These are phyloP conservation scores for Gynostemma pentaphyllum DNA, from an alignment of 306 rosid genomes.

Conservation along the genomic window DNA sequence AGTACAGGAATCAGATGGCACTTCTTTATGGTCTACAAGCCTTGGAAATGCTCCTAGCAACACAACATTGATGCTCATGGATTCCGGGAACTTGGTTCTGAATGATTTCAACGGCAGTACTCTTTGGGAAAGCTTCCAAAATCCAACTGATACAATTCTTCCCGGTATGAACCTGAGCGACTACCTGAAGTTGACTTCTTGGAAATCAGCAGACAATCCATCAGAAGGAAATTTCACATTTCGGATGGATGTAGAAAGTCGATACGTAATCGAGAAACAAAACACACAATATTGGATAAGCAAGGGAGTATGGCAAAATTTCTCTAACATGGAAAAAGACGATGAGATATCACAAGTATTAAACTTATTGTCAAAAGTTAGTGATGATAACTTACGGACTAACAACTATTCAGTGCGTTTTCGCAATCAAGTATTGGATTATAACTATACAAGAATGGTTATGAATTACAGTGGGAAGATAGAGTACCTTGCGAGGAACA, in stretches of 20 bases:
- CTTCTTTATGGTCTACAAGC: not conserved
- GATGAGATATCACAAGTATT: not conserved
- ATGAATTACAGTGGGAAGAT: constrained; percentile 23
- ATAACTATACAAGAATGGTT: not conserved
- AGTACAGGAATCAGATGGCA: not conserved
- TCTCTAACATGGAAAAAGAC: not conserved
- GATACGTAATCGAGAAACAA: not conserved
- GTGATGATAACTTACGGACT: not conserved
- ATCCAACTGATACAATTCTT: constrained; percentile 70
- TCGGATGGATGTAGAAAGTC: not conserved
- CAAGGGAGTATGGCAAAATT: not conserved
- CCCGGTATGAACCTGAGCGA: constrained; percentile 64
- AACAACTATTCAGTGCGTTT: not conserved
- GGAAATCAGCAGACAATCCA: constrained; percentile 15
- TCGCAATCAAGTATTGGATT: not conserved
- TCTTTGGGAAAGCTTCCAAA: constrained; percentile 42
- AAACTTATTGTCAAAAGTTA: not conserved
- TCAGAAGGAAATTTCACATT: constrained; percentile 16
- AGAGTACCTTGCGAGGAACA: constrained; percentile 24
- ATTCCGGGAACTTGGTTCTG: constrained; percentile 34
- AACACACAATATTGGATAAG: not conserved
- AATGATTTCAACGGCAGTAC: not conserved
- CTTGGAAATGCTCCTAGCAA: not conserved
- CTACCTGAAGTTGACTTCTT: constrained; percentile 28
- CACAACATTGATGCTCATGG: constrained; percentile 16